Evolutionary conservation across 2,329 filamentous ascomycete species (phyloP).

Genomic region (Aspergillus proliferans): DNA sequence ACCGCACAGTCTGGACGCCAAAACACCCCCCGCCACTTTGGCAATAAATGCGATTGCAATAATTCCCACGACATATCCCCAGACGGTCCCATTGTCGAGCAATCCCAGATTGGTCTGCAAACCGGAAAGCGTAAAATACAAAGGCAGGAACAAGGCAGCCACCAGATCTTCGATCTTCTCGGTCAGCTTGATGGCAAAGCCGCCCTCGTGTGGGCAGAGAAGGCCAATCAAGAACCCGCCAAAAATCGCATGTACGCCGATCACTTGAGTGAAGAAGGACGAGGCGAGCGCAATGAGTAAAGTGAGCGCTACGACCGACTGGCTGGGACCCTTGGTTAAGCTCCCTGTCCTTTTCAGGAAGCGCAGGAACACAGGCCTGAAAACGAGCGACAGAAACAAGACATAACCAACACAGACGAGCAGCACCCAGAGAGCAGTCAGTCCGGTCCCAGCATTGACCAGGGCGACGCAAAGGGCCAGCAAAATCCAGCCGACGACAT

Average conservation of each 20-base stretch:
- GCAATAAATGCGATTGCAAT: slow-evolving; percentile 74
- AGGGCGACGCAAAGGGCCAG: slow-evolving; percentile 88
- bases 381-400: slow-evolving; percentile 64
- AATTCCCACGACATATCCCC: slow-evolving; percentile 84
- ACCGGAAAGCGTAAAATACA: slow-evolving; percentile 91
- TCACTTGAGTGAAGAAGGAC: slow-evolving; percentile 81
- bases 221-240: slow-evolving; percentile 84
- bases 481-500: slow-evolving; percentile 85
- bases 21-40: slow-evolving; percentile 75
- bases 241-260: slow-evolving; percentile 91
- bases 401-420: slow-evolving; percentile 69
- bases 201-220: slow-evolving; percentile 82
- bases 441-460: slow-evolving; percentile 76
- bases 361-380: slow-evolving; percentile 71
- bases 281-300: slow-evolving; percentile 71
- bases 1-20: slow-evolving; percentile 69
- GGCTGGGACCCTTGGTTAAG: slow-evolving; percentile 80
- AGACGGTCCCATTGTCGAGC: slow-evolving; percentile 71
- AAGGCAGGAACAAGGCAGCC: slow-evolving; percentile 72
- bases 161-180: slow-evolving; percentile 94
- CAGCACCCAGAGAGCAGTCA: slow-evolving; percentile 79
- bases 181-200: slow-evolving; percentile 83
- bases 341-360: slow-evolving; percentile 67
- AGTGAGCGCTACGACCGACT: slow-evolving; percentile 76
- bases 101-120: slow-evolving; percentile 82